These are phyloP conservation scores for Exophiala bonariae DNA, from an alignment of 2,329 filamentous ascomycete genomes.

Conservation along the genomic window DNA sequence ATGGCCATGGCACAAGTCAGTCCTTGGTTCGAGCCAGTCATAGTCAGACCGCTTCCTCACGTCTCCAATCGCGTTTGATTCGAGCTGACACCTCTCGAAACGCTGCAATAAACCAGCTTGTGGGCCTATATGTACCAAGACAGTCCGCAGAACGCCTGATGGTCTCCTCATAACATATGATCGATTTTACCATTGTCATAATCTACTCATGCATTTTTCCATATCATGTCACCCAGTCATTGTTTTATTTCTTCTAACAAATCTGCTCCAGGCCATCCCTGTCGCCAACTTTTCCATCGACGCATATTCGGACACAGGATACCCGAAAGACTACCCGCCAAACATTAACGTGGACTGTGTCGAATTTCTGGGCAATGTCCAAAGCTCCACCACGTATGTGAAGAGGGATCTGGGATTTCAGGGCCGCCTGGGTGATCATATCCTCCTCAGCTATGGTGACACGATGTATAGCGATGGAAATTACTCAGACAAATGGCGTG, in stretches of 20 bases:
- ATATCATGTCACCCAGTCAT: constrained; percentile 2
- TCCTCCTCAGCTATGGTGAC: constrained; percentile 29
- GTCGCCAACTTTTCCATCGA: background rate
- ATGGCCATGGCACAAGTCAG: too few relatives aligned
- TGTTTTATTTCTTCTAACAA: constrained; percentile 10
- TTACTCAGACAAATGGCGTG: constrained; percentile 26
- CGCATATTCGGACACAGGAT: background rate
- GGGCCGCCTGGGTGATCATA: constrained; percentile 24
- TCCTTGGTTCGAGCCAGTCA: too few relatives aligned
- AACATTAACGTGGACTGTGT: constrained; percentile 15
- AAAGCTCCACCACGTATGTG: constrained; percentile 27
- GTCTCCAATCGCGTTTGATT: too few relatives aligned
- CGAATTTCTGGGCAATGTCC: constrained; percentile 26
- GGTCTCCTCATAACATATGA: too few relatives aligned
- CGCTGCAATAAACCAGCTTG: too few relatives aligned
- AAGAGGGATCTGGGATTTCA: constrained; percentile 30
- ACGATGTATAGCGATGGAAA: constrained; percentile 26
- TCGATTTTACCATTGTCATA: too few relatives aligned
- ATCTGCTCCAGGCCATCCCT: constrained; percentile 12
- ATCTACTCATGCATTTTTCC: constrained; percentile 11
- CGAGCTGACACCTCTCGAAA: too few relatives aligned
- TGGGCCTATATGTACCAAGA: too few relatives aligned
- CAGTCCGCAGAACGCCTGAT: too few relatives aligned
- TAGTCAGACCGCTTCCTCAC: too few relatives aligned
- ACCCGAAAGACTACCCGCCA: constrained; percentile 12